Evolutionary conservation across 352 stramenopile species (phyloP), one percentile per base, ranked within the genome.

Genomic region (Pythium rishiriense): DNA sequence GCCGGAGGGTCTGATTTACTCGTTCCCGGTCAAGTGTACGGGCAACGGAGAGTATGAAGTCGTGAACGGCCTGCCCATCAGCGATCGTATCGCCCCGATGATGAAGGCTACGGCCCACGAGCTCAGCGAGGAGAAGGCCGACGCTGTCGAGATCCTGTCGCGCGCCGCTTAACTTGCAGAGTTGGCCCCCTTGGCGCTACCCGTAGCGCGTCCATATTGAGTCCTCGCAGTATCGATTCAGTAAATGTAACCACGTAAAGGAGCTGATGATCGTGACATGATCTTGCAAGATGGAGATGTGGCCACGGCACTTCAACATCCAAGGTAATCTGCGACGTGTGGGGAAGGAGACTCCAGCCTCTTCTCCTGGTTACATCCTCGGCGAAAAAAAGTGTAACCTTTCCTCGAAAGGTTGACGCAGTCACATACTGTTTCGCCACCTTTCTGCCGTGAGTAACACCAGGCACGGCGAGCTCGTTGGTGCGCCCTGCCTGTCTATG

Each of bases 1-100:
- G 17, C 82, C 85, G 0, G 86, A 97, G 26, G 92, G 85, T 0
- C 69, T 98, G n/a, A 91, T 98, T 54, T 98, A 90, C 75, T 97
- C 88, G 66, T 97, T 98, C 76, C 93, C 93, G 4, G 83, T 97
- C 60, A 82, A 79, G 57, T 97, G 87, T 66, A 69, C 68, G 47
- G 81, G 84, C 68, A 81, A 91, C 56, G 90, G 90, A 64, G 62
- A 75, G 33, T 94, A 91, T 68, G 70, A 91, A 54, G 69, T 94
- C 26, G 78, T 96, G 11, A 69, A 83, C 39, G 88, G 78, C 11
- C 72, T 97, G 22, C 51, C 79, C 1, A 81, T 96, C 51, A 84
- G 75, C 65, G 72, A 90, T 9, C 76, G 78, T 35, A 79, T 95
- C 43, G 73, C 82, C 4, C 74, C 75, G 10, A 88, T 92, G 72